phyloP scores from a whole-genome alignment of 164 flowering plant species.

The Tetrastigma voinierianum region DNA sequence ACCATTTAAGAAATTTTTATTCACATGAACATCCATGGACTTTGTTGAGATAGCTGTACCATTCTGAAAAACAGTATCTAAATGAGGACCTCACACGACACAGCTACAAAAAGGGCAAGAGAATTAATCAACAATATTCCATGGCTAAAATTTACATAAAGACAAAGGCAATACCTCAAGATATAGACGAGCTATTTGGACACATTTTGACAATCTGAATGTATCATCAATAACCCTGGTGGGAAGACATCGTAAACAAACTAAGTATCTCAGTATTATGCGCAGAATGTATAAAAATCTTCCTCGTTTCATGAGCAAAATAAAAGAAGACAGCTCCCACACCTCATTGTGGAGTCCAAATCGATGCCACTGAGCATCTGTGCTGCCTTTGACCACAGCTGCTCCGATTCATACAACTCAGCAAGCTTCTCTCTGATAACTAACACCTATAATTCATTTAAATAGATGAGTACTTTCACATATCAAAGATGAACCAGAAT shows the following conservation, averaged over 20 bases:
- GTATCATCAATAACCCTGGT: conserved; percentile 85
- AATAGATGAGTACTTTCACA: neutral
- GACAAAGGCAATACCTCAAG: conserved; percentile 66
- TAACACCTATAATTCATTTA: conserved; percentile 53
- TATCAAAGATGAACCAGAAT: too few species aligned
- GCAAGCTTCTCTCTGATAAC: conserved; percentile 95
- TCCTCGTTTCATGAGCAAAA: conserved; percentile 2
- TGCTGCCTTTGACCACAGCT: conserved; percentile 98
- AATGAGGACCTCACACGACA: neutral
- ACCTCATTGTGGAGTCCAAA: conserved; percentile 96
- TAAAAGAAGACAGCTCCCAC: conserved; percentile 10
- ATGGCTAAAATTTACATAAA: neutral
- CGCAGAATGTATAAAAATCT: neutral
- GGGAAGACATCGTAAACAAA: conserved; percentile 4
- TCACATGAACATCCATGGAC: too few species aligned
- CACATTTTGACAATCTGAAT: conserved; percentile 88
- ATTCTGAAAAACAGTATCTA: neutral
- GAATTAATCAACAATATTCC: neutral
- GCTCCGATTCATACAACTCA: conserved; percentile 94
- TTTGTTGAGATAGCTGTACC: too few species aligned
- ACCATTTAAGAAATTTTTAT: too few species aligned
- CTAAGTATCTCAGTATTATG: neutral
- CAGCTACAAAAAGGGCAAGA: too few species aligned
- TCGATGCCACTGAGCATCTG: conserved; percentile 99
- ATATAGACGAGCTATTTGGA: conserved; percentile 94